Evolutionary conservation across 768 basidiomycete genomes (phyloP), one percentile per base, ranked within the genome.

Genomic region (Gyrodon lividus): DNA sequence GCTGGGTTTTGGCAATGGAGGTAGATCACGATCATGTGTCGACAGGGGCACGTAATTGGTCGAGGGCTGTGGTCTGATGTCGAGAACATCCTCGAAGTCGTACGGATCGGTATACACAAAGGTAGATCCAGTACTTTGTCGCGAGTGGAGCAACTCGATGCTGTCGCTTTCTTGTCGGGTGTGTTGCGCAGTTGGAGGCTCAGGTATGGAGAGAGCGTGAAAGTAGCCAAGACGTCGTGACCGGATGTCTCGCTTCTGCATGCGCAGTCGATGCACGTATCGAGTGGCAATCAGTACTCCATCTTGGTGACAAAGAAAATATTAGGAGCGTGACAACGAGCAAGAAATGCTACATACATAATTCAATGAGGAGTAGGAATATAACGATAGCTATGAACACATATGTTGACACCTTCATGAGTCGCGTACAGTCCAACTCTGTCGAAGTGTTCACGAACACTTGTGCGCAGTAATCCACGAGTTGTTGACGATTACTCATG

Each of bases 211-310:
- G 31, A 69, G 31, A 6, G 67, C 60, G 12, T 69, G 69, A 28
- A 67, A 70, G 30, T 61, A 69, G n/a, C 65, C 69, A 46, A 69
- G 37, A 17, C 64, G 65, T 24, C 62, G 62, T 13, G 62, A 67
- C 35, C 75, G 73, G 22, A 68, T 65, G 35, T 61, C 70, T 17
- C 73, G 67, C 64, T 83, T 83, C 59, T 82, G 76, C n/a, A 59
- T 66, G 48, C 76, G 72, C 14, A 84, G 63, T 56, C 75, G 77
- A 55, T 78, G 77, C 33, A 79, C 65, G 59, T 83, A 83, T 7
- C 81, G 77, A 13, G 79, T 75, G 4, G 76, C 74, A 43, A 82
- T 72, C 44, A 84, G 56, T 4, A 71, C 72, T n/a, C 77, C 79
- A 55, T 82, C 83, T 84, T 45, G 6, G 20, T 20, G 48, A 30